Conservation (phyloP, 768 basidiomycete species). For the Tricholoma matsutake region DNA sequence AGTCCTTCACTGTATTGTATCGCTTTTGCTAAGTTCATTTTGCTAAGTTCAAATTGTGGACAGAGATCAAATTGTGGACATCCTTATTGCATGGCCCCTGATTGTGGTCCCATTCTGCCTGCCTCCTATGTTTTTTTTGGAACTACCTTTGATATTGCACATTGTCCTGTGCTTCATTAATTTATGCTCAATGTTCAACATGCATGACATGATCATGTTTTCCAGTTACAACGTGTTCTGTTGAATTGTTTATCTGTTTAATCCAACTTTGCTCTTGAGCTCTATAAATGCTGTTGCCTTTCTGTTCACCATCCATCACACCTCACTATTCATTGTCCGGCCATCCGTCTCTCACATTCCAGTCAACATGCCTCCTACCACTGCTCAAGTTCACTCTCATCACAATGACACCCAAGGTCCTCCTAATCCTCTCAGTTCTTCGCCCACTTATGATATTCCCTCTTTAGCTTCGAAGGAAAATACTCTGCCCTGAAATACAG, state of each 20-base stretch:
- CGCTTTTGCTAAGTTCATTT: no score
- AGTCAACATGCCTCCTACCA: background rate
- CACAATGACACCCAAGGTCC: background rate
- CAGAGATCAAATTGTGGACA: no score
- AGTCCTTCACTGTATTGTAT: background rate
- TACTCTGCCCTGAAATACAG: no score
- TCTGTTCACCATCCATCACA: background rate
- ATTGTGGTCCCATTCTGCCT: no score
- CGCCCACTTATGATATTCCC: background rate
- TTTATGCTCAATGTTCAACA: background rate
- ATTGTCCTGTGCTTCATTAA: no score
- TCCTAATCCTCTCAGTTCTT: background rate
- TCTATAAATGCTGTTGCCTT: background rate
- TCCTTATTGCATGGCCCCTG: background rate
- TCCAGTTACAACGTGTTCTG: background rate
- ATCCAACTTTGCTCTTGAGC: background rate
- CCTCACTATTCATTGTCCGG: background rate
- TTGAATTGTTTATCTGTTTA: no score
- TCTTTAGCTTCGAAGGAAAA: background rate
- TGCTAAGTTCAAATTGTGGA: background rate
- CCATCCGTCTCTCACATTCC: no score
- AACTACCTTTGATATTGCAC: no score
- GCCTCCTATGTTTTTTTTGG: background rate
- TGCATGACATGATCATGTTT: background rate
- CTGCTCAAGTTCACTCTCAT: background rate